These are phyloP conservation scores for Aspergillus intermedius DNA, from an alignment of 2,329 filamentous ascomycete genomes.

Conservation along the genomic window DNA sequence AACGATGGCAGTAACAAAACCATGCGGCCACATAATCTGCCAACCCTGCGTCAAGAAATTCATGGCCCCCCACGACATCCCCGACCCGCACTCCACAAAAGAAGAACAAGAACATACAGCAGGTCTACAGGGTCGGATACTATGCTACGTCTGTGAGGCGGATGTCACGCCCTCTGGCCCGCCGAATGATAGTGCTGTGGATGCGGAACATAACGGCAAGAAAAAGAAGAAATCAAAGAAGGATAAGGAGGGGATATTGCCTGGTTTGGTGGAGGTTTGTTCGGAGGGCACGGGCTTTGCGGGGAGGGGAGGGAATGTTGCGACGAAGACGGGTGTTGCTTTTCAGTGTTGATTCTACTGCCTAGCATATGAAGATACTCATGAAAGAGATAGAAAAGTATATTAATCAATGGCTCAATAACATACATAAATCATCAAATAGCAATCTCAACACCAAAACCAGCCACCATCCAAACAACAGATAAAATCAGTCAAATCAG, in stretches of 20 bases:
- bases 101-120: constrained; percentile 39
- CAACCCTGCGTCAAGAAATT: constrained; percentile 79
- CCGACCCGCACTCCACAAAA: constrained; percentile 55
- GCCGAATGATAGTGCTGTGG: constrained; percentile 8
- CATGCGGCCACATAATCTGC: constrained; percentile 88
- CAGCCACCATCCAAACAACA: no score
- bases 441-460: no score
- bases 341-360: constrained; percentile 63
- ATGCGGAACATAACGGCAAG: constrained; percentile 1
- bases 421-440: no score
- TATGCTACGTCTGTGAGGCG: constrained; percentile 82
- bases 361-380: no score
- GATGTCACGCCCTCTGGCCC: constrained; percentile 54
- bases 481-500: no score
- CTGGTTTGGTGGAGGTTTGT: constrained; percentile 70
- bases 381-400: no score
- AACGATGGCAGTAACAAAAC: constrained; percentile 57
- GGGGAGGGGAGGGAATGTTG: constrained; percentile 73
- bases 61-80: constrained; percentile 54
- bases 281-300: constrained; percentile 92
- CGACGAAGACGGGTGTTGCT: constrained; percentile 69
- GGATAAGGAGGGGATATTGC: constrained; percentile 50
- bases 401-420: background rate
- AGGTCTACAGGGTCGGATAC: constrained; percentile 41
- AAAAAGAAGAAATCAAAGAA: constrained; percentile 30